phyloP scores from a whole-genome alignment of 208 protist species.

The Tetramitus jugosus region DNA sequence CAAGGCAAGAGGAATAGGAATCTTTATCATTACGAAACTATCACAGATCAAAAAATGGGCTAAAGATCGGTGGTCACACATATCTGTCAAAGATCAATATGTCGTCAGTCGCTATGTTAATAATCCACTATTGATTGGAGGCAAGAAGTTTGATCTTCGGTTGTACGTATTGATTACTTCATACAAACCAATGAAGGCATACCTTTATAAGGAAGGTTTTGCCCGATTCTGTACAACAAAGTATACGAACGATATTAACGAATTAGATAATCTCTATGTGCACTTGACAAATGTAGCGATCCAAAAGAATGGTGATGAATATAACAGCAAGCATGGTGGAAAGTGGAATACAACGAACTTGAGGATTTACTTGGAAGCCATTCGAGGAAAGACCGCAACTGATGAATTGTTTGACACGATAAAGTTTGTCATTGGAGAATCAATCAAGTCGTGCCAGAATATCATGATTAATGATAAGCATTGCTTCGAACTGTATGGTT shows the following conservation, averaged over 20 bases:
- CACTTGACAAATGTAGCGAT: conserved; percentile 94
- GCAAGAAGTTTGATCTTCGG: conserved; percentile 92
- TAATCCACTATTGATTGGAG: conserved; percentile 85
- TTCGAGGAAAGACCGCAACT: conserved; percentile 54
- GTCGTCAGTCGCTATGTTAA: conserved; percentile 85
- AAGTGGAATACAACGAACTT: conserved; percentile 82
- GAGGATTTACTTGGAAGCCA: conserved; percentile 64
- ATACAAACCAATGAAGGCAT: conserved; percentile 79
- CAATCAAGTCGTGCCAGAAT: conserved; percentile 67
- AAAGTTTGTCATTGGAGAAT: conserved; percentile 79
- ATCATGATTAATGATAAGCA: conserved; percentile 86
- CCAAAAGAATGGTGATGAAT: conserved; percentile 80
- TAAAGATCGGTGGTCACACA: conserved; percentile 44
- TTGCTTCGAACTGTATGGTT: conserved; percentile 95
- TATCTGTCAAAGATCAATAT: conserved; percentile 46
- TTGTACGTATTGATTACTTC: conserved; percentile 90
- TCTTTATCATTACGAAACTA: conserved; percentile 86
- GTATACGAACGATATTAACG: conserved; percentile 24
- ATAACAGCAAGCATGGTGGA: conserved; percentile 82
- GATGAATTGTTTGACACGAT: conserved; percentile 71
- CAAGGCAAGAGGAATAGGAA: conserved; percentile 84
- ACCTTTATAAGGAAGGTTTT: conserved; percentile 77
- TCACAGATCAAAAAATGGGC: conserved; percentile 34
- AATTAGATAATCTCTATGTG: conserved; percentile 65
- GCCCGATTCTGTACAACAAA: conserved; percentile 76